Evolutionary conservation across 164 flowering plant genomes (phyloP).

Genomic region (Tetracentron sinense): DNA sequence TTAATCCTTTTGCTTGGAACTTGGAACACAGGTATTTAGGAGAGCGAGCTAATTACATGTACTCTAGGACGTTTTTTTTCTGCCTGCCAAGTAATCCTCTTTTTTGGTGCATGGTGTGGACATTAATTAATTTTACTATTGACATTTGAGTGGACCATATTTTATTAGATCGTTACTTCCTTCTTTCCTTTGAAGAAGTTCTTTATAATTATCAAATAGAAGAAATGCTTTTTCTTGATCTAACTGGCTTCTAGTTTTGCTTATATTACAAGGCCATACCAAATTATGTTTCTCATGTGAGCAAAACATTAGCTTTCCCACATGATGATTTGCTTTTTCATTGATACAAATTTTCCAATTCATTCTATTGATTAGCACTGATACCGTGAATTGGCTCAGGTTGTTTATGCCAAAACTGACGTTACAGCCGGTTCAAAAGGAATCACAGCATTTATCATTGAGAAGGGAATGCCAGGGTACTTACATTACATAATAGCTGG

Average conservation of each 20-base stretch:
- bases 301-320: too few relatives aligned
- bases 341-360: not conserved
- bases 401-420: conserved; percentile 95
- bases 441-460: conserved; percentile 94
- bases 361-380: conserved; percentile 8
- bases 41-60: not conserved
- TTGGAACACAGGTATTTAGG: too few relatives aligned
- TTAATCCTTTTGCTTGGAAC: too few relatives aligned
- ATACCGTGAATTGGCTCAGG: conserved; percentile 41
- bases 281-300: too few relatives aligned
- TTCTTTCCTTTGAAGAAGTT: too few relatives aligned
- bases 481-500: not conserved
- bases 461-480: conserved; percentile 97
- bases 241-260: not conserved
- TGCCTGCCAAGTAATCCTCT: not conserved
- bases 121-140: too few relatives aligned
- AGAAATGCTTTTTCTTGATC: not conserved
- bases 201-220: not conserved
- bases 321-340: not conserved
- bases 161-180: not conserved
- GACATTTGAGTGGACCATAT: too few relatives aligned
- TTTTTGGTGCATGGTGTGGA: not conserved
- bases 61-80: not conserved
- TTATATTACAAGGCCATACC: too few relatives aligned
- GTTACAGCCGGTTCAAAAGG: conserved; percentile 77